A percentile compares a stretch with the other conserved stretches of the same genome.
Evolutionary conservation across 805 yeast genomes (phyloP).

Genomic region (Citeromyces nyonsensis): DNA sequence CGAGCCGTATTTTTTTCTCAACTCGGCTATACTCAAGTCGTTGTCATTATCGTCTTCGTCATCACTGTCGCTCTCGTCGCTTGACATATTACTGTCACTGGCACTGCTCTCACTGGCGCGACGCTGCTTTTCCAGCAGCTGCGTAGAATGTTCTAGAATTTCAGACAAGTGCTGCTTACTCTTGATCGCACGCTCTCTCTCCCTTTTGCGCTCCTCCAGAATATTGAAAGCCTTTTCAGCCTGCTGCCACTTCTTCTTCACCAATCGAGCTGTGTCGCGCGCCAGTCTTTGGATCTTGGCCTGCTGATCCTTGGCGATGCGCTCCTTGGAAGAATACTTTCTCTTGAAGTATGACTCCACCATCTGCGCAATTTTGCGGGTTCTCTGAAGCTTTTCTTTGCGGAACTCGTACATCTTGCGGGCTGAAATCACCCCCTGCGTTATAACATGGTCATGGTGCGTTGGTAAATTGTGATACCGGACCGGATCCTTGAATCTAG

Average conservation of each 20-base stretch:
- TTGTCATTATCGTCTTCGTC: slow-evolving; percentile 9
- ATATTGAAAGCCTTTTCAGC: slow-evolving; percentile 73
- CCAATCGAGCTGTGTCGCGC: slow-evolving; percentile 69
- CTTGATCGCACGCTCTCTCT: slow-evolving; percentile 60
- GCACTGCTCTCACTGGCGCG: slow-evolving; percentile 14
- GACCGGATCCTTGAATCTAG: slow-evolving; percentile 22
- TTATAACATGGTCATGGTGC: slow-evolving; percentile 57
- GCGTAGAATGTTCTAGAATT: slow-evolving; percentile 84
- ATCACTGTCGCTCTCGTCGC: slow-evolving; percentile 8
- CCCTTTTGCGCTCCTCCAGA: slow-evolving; percentile 63
- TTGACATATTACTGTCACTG: slow-evolving; percentile 3
- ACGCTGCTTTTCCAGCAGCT: slow-evolving; percentile 73
- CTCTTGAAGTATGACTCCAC: slow-evolving; percentile 79
- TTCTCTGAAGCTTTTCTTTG: slow-evolving; percentile 46
- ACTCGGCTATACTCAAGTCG: slow-evolving; percentile 36
- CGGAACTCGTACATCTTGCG: slow-evolving; percentile 54
- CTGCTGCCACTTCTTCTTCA: slow-evolving; percentile 78
- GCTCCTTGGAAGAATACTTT: slow-evolving; percentile 77
- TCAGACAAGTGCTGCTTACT: slow-evolving; percentile 81
- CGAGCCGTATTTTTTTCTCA: slow-evolving; percentile 32
- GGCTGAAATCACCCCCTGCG: slow-evolving; percentile 63
- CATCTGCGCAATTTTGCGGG: slow-evolving; percentile 65
- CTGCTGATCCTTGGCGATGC: slow-evolving; percentile 62
- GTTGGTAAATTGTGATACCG: slow-evolving; percentile 10
- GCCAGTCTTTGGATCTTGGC: slow-evolving; percentile 56